Evolutionary conservation across 1,139 yeast species (phyloP).

Genomic region (Hansenula anomala): DNA sequence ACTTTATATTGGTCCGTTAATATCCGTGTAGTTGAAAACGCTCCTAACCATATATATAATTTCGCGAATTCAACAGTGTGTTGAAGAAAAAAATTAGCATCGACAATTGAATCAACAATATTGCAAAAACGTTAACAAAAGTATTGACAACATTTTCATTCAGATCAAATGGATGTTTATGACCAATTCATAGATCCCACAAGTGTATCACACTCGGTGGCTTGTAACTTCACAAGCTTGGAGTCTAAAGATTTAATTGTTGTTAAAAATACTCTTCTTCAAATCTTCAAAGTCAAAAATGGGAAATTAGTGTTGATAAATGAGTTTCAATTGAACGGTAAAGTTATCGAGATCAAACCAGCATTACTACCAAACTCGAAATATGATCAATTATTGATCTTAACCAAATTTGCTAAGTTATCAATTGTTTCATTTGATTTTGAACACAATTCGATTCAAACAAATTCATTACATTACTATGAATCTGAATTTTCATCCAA

Average conservation of each 20-base stretch:
- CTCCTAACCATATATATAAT: no score
- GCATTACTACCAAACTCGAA: constrained; percentile 49
- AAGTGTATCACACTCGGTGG: constrained; percentile 57
- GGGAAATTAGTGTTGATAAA: constrained; percentile 48
- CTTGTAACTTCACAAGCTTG: constrained; percentile 57
- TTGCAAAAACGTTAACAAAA: no score
- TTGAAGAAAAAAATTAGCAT: no score
- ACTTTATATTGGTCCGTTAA: no score
- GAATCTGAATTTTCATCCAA: constrained; percentile 50
- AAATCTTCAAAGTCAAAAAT: constrained; percentile 48
- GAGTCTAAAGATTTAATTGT: constrained; percentile 53
- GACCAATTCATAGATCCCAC: constrained; percentile 80
- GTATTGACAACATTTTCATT: no score
- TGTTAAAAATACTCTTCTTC: constrained; percentile 69
- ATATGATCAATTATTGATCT: constrained; percentile 58
- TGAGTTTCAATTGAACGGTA: constrained; percentile 72
- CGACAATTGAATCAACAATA: no score
- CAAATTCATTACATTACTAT: constrained; percentile 82
- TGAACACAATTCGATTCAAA: constrained; percentile 44
- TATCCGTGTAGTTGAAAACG: no score
- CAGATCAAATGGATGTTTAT: constrained; percentile 73
- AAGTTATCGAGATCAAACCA: constrained; percentile 52
- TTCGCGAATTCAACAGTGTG: no score
- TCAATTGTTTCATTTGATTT: constrained; percentile 74
- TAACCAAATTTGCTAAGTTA: constrained; percentile 74